phyloP scores from a whole-genome alignment of 2,329 filamentous ascomycete species.

The Huntiella savannae region DNA sequence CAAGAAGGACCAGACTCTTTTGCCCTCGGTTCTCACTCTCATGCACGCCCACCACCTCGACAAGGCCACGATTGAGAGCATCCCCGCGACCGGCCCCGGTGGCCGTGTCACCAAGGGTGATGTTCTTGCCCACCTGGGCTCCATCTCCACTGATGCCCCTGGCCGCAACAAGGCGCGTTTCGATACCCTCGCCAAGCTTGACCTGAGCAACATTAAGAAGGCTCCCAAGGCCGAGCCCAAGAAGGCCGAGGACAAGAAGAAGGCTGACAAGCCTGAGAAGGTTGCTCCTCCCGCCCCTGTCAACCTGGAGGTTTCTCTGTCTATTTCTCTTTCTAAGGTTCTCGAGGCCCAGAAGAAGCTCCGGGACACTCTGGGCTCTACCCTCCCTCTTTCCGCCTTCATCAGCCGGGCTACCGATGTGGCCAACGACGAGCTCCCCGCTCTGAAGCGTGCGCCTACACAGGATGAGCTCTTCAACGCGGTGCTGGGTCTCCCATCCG shows the following conservation, averaged over 20 bases:
- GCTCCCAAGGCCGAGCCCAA: constrained; percentile 31
- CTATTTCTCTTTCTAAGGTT: constrained; percentile 62
- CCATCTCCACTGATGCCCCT: constrained; percentile 54
- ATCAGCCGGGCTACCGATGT: constrained; percentile 67
- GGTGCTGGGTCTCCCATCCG: constrained; percentile 49
- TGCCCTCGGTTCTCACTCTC: constrained; percentile 69
- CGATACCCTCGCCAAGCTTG: constrained; percentile 60
- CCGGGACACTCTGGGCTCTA: constrained; percentile 56
- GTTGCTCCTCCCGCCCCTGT: constrained; percentile 23
- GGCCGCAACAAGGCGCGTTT: constrained; percentile 51
- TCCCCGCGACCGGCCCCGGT: constrained; percentile 71
- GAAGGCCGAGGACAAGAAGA: constrained; percentile 19
- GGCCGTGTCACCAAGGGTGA: constrained; percentile 89
- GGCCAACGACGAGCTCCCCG: constrained; percentile 73
- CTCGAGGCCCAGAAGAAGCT: constrained; percentile 66
- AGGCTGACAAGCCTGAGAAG: constrained; percentile 21
- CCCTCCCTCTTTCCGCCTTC: constrained; percentile 70
- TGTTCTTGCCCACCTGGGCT: constrained; percentile 73
- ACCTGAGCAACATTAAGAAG: constrained; percentile 88
- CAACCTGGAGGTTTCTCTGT: constrained; percentile 44
- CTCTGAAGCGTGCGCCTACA: constrained; percentile 33
- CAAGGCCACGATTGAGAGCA: constrained; percentile 57
- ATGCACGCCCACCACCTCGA: constrained; percentile 62
- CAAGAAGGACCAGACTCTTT: constrained; percentile 33
- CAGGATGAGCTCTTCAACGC: constrained; percentile 77